These are phyloP conservation scores for Ustilago crameri DNA, from an alignment of 1,284 basidiomycete genomes.

Conservation along the genomic window DNA sequence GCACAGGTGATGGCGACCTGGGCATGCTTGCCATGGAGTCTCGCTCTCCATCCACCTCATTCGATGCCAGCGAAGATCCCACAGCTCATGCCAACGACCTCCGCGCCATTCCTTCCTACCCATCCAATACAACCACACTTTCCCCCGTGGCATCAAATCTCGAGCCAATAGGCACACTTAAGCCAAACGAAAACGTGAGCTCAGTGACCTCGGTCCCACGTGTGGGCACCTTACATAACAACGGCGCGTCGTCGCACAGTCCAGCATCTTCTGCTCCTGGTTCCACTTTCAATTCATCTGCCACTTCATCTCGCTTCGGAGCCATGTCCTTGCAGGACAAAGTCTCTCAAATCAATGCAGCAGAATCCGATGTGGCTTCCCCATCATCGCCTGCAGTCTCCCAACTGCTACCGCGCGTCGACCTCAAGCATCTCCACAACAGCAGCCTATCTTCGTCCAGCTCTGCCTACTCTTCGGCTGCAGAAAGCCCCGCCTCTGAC, in stretches of 20 bases:
- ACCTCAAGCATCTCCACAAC: conserved; percentile 4
- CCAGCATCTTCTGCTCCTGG: conserved; percentile 1
- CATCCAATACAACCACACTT: too few relatives aligned
- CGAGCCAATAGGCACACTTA: too few relatives aligned
- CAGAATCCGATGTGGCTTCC: conserved; percentile 1
- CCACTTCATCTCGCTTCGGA: conserved; percentile 22
- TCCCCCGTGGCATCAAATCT: neutral
- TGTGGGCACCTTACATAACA: too few relatives aligned
- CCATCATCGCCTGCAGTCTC: conserved; percentile 6
- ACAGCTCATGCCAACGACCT: conserved; percentile 3
- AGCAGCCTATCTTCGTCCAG: conserved; percentile 22
- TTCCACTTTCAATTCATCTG: conserved; percentile 10
- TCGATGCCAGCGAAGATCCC: conserved; percentile 9
- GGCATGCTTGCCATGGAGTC: conserved; percentile 42
- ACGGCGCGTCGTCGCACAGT: too few relatives aligned
- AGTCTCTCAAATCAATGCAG: neutral
- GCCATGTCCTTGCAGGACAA: conserved; percentile 33
- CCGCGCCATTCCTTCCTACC: conserved; percentile 14
- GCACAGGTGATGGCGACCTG: conserved; percentile 41
- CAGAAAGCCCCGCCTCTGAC: conserved; percentile 23
- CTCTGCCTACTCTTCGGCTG: conserved; percentile 24
- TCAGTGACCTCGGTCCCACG: too few relatives aligned
- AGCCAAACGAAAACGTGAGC: too few relatives aligned
- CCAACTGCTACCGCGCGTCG: conserved; percentile 3
- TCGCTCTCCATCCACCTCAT: conserved; percentile 34